A percentile compares a stretch with the other conserved stretches of the same genome.
These are phyloP conservation scores for Cystobasidium pallidum DNA, from an alignment of 1,284 basidiomycete genomes.

Conservation along the genomic window DNA sequence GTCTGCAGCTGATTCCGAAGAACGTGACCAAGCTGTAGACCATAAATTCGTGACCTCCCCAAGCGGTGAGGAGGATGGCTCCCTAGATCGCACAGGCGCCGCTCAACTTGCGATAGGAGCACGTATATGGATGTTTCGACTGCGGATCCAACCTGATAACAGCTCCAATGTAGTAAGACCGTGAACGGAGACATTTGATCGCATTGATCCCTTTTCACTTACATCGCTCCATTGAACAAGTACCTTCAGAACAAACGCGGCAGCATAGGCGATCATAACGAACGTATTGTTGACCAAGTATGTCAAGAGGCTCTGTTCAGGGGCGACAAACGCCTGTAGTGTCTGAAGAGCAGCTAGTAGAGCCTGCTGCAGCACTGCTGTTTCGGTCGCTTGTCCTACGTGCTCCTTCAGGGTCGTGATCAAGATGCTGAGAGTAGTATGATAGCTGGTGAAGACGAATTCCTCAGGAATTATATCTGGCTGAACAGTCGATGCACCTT, in stretches of 20 bases:
- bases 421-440: slow-evolving; percentile 23
- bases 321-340: slow-evolving; percentile 17
- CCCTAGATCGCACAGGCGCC: slow-evolving; percentile 12
- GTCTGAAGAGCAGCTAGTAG: slow-evolving; percentile 26
- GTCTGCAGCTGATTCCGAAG: slow-evolving; percentile 19
- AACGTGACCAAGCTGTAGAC: slow-evolving; percentile 21
- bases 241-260: slow-evolving; percentile 30
- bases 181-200: no score
- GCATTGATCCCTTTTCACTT: background rate
- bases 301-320: slow-evolving; percentile 15
- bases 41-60: slow-evolving; percentile 36
- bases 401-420: slow-evolving; percentile 28
- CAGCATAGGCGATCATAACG: slow-evolving; percentile 37
- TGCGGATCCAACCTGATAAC: slow-evolving; percentile 20
- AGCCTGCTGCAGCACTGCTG: slow-evolving; percentile 30
- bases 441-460: background rate
- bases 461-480: no score
- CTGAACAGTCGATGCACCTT: background rate
- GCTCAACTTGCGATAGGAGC: slow-evolving; percentile 20
- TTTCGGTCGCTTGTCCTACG: slow-evolving; percentile 23
- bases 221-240: slow-evolving; percentile 27
- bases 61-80: slow-evolving; percentile 20
- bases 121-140: slow-evolving; percentile 25
- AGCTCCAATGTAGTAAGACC: background rate
- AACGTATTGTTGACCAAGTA: slow-evolving; percentile 37